Evolutionary conservation across 2,329 filamentous ascomycete species (phyloP).

Genomic region (Diaporthe ampelina): DNA sequence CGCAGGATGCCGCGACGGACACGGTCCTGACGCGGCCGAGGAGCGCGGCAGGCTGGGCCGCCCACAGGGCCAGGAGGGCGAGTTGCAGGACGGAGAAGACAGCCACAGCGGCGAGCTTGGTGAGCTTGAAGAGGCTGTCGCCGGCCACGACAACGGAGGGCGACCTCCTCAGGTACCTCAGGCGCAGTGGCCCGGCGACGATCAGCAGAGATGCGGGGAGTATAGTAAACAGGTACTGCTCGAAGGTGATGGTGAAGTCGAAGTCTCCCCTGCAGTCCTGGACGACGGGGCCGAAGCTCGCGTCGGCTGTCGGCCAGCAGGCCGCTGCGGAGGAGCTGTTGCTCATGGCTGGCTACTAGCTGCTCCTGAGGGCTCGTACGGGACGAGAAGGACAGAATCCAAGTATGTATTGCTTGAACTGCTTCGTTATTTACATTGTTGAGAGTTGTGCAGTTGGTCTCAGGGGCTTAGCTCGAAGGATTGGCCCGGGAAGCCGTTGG

Average conservation of each 20-base stretch:
- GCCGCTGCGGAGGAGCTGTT: slow-evolving; percentile 30
- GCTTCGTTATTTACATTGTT: neutral
- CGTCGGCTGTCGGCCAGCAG: slow-evolving; percentile 44
- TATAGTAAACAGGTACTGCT: slow-evolving; percentile 53
- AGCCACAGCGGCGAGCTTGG: slow-evolving; percentile 48
- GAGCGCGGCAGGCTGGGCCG: slow-evolving; percentile 41
- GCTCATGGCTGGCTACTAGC: slow-evolving; percentile 23
- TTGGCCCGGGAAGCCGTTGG: neutral
- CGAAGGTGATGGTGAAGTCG: slow-evolving; percentile 66
- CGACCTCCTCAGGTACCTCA: slow-evolving; percentile 47
- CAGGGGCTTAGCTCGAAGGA: neutral
- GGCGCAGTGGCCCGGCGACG: slow-evolving; percentile 50
- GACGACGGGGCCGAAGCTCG: slow-evolving; percentile 59
- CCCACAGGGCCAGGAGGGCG: slow-evolving; percentile 52
- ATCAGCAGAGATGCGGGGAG: slow-evolving; percentile 50
- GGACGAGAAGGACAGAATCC: neutral
- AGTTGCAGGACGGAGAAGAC: slow-evolving; percentile 51
- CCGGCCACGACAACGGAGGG: slow-evolving; percentile 47
- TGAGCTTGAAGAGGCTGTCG: slow-evolving; percentile 43
- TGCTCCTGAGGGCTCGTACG: neutral
- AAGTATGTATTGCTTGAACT: neutral
- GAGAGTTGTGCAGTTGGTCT: neutral
- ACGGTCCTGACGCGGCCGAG: slow-evolving; percentile 45
- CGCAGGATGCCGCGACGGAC: slow-evolving; percentile 50
- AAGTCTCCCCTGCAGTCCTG: slow-evolving; percentile 58